Evolutionary conservation across 495 filamentous ascomycete species (phyloP).

Genomic region (Collariella sp.): DNA sequence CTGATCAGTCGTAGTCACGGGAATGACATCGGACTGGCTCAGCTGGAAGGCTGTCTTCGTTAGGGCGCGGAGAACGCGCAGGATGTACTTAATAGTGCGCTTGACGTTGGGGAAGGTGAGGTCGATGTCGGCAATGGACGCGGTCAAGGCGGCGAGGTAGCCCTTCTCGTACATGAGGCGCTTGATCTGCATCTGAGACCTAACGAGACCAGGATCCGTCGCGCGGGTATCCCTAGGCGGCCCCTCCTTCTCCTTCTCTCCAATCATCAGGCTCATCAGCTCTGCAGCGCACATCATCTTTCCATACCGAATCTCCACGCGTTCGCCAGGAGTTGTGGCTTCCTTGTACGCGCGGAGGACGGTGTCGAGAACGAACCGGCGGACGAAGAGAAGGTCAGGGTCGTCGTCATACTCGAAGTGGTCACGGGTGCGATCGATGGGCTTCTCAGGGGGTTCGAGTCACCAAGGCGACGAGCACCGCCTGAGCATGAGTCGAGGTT

Average conservation of each 20-base stretch:
- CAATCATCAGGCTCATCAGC: constrained; percentile 86
- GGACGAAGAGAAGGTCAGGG: constrained; percentile 80
- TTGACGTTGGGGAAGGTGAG: constrained; percentile 89
- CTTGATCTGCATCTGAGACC: constrained; percentile 65
- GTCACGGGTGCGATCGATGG: constrained; percentile 37
- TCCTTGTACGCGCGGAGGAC: constrained; percentile 88
- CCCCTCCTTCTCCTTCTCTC: constrained; percentile 56
- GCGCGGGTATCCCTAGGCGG: constrained; percentile 33
- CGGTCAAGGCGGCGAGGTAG: constrained; percentile 77
- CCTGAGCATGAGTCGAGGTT: constrained; percentile 76
- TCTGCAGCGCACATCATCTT: constrained; percentile 78
- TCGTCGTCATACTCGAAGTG: constrained; percentile 67
- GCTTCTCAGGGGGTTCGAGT: constrained; percentile 74
- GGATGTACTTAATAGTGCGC: constrained; percentile 89
- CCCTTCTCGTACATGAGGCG: constrained; percentile 98
- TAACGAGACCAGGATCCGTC: constrained; percentile 23
- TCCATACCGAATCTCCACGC: constrained; percentile 79
- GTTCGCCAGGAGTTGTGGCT: constrained; percentile 66
- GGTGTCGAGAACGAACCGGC: constrained; percentile 90
- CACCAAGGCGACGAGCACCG: constrained; percentile 77
- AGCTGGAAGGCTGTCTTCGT: constrained; percentile 79
- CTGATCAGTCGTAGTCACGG: constrained; percentile 53
- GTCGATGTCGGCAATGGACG: constrained; percentile 93
- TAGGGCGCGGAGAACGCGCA: constrained; percentile 77
- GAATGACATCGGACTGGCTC: constrained; percentile 67